Conservation (phyloP, 2,329 filamentous ascomycete species). For the Penicillium decumbens region DNA sequence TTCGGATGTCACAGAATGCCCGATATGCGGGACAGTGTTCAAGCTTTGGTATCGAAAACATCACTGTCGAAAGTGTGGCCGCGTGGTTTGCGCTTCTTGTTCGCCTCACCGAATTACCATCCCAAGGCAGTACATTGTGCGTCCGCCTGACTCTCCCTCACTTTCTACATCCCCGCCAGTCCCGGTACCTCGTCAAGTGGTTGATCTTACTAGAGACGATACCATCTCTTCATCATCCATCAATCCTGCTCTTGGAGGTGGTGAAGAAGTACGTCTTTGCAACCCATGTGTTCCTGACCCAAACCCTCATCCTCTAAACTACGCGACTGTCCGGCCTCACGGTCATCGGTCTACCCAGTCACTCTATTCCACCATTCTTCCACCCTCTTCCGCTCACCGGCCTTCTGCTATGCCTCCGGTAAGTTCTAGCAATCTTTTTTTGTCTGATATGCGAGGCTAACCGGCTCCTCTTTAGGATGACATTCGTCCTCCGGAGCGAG, state of each 20-base stretch:
- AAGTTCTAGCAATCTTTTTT: background rate
- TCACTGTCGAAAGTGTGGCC: slow-evolving; percentile 93
- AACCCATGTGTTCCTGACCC: slow-evolving; percentile 70
- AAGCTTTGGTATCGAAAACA: slow-evolving; percentile 84
- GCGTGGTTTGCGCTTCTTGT: slow-evolving; percentile 84
- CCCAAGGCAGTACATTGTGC: slow-evolving; percentile 86
- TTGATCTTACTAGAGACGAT: slow-evolving; percentile 46
- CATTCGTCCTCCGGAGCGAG: slow-evolving; percentile 15
- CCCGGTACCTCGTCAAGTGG: slow-evolving; percentile 36
- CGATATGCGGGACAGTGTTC: slow-evolving; percentile 76
- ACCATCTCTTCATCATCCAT: slow-evolving; percentile 24
- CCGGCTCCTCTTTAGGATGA: background rate
- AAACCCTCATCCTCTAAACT: slow-evolving; percentile 51
- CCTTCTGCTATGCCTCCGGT: background rate
- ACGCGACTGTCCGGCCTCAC: slow-evolving; percentile 22
- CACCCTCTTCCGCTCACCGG: background rate
- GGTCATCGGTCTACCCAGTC: slow-evolving; percentile 22
- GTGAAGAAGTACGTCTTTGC: slow-evolving; percentile 65
- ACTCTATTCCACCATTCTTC: slow-evolving; percentile 16
- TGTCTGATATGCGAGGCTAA: background rate
- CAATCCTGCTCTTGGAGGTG: slow-evolving; percentile 56
- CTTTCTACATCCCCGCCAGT: slow-evolving; percentile 41
- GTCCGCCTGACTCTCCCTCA: slow-evolving; percentile 55
- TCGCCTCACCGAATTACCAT: slow-evolving; percentile 95
- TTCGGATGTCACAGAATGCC: slow-evolving; percentile 72